Evolutionary conservation across 2,329 filamentous ascomycete genomes (phyloP).

Genomic region (Drechslerella coelobrocha): DNA sequence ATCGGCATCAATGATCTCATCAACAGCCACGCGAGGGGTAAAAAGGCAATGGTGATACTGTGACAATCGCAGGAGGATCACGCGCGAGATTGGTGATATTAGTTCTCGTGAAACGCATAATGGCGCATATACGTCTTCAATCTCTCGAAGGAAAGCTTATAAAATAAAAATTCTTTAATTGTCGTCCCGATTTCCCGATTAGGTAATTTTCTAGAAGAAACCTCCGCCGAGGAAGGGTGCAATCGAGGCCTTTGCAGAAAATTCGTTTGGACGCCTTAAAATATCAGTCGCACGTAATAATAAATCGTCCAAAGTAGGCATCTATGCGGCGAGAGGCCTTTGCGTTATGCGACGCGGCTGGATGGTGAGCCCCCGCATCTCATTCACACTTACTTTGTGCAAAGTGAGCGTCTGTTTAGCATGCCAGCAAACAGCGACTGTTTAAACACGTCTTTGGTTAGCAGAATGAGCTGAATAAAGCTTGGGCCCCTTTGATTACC

Average conservation of each 20-base stretch:
- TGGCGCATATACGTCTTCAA: too few species aligned
- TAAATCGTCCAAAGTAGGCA: too few species aligned
- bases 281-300: too few species aligned
- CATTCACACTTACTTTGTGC: too few species aligned
- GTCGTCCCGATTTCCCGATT: neutral
- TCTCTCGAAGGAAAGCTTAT: neutral
- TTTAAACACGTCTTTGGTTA: too few species aligned
- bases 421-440: too few species aligned
- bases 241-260: neutral
- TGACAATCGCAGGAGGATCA: constrained; percentile 29
- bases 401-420: too few species aligned
- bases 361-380: too few species aligned
- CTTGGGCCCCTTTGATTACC: constrained; percentile 4
- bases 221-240: neutral
- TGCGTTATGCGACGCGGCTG: too few species aligned
- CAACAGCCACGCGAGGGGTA: constrained; percentile 22
- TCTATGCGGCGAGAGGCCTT: too few species aligned
- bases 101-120: neutral
- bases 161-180: neutral
- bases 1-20: constrained; percentile 24
- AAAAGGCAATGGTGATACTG: constrained; percentile 2
- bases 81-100: neutral
- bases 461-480: neutral
- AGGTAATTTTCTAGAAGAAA: neutral
- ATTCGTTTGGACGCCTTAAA: neutral